Evolutionary conservation across 2,329 filamentous ascomycete species (phyloP).

Genomic region (Xylariaceae sp.): DNA sequence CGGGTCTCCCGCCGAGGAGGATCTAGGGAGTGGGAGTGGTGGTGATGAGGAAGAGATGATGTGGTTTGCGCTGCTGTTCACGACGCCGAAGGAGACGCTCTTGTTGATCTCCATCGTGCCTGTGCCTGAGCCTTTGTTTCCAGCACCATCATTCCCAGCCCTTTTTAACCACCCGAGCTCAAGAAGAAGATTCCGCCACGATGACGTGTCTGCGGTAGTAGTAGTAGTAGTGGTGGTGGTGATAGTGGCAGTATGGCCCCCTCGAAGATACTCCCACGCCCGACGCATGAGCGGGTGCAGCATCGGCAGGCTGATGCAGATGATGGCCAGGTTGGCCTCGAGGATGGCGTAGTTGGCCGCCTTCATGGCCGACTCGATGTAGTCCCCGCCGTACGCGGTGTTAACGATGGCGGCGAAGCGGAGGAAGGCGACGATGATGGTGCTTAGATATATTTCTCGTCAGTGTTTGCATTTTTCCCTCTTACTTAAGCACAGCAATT

Average conservation of each 20-base stretch:
- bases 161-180: background rate
- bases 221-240: too few species aligned
- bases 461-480: background rate
- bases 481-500: too few species aligned
- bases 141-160: background rate
- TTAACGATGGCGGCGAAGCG: constrained; percentile 10
- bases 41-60: background rate
- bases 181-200: too few species aligned
- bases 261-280: background rate
- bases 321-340: constrained; percentile 35
- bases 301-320: constrained; percentile 40
- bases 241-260: background rate
- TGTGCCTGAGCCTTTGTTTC: background rate
- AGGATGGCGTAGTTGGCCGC: constrained; percentile 21
- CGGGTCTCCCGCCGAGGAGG: background rate
- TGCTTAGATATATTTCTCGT: constrained; percentile 2
- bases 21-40: background rate
- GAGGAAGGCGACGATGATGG: constrained; percentile 8
- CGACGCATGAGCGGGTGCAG: constrained; percentile 25
- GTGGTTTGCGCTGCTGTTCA: background rate
- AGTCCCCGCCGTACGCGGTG: constrained; percentile 10
- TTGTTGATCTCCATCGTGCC: background rate
- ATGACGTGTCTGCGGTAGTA: too few species aligned
- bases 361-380: constrained; percentile 4
- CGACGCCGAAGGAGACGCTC: background rate